Evolutionary conservation across 805 yeast species (phyloP).

Genomic region (Blastobotrys americana): DNA sequence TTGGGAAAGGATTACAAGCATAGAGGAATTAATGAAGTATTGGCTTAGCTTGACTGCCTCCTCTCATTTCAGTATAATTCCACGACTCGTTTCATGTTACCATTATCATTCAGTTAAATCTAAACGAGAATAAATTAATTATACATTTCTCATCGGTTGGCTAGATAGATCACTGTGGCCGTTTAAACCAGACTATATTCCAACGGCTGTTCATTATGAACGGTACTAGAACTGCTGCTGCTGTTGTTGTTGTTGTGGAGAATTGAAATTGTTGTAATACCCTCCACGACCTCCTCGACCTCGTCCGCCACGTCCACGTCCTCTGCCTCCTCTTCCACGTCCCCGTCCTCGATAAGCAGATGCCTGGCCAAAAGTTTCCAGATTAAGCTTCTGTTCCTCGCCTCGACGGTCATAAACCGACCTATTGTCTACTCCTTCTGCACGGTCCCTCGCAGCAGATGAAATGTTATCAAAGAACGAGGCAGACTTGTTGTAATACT

Average conservation of each 20-base stretch:
- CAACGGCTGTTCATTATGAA: neutral
- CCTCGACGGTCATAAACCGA: constrained; percentile 48
- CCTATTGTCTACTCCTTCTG: constrained; percentile 32
- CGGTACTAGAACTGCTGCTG: too few relatives aligned
- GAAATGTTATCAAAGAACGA: constrained; percentile 88
- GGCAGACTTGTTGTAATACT: constrained; percentile 61
- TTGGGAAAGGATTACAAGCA: neutral
- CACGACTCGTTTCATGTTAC: too few relatives aligned
- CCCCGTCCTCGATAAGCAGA: constrained; percentile 42
- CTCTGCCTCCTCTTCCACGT: constrained; percentile 50
- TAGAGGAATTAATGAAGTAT: neutral
- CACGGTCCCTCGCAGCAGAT: constrained; percentile 40
- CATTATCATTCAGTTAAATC: too few relatives aligned
- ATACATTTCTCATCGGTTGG: neutral
- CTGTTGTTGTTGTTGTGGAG: too few relatives aligned
- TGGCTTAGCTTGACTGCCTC: too few relatives aligned
- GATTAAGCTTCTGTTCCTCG: constrained; percentile 63
- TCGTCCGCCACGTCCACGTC: constrained; percentile 36
- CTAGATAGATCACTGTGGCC: too few relatives aligned
- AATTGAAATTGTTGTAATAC: neutral
- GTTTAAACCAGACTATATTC: neutral
- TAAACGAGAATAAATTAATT: constrained; percentile 1
- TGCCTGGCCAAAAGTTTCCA: constrained; percentile 79
- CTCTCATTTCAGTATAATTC: too few relatives aligned
- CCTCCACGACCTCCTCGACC: constrained; percentile 32